A percentile compares a stretch with the other conserved stretches of the same genome.
Evolutionary conservation across 1,284 basidiomycete species (phyloP).

Genomic region (Ceraceosorus bombacis): DNA sequence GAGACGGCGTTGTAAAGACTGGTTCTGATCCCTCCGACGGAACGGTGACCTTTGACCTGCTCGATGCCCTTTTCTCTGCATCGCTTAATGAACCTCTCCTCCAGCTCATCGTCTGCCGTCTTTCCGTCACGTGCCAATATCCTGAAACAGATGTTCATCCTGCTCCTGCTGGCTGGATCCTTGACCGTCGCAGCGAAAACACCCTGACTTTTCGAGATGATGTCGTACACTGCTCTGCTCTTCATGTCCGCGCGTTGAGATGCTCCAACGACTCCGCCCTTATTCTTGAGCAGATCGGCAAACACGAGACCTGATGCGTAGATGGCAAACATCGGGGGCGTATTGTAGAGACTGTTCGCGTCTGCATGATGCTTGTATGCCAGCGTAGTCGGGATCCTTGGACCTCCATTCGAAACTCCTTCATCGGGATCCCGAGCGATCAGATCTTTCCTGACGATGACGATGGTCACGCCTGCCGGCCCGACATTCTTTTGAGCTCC

Average conservation of each 20-base stretch:
- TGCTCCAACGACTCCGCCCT: slow-evolving; percentile 61
- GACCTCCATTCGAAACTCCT: slow-evolving; percentile 51
- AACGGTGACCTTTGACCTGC: slow-evolving; percentile 39
- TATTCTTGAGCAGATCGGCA: slow-evolving; percentile 55
- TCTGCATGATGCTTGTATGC: slow-evolving; percentile 80
- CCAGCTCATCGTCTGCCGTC: slow-evolving; percentile 32
- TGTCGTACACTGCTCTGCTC: slow-evolving; percentile 30
- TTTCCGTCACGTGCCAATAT: slow-evolving; percentile 20
- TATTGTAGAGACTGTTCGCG: slow-evolving; percentile 80
- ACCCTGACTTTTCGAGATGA: slow-evolving; percentile 28
- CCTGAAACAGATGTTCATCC: slow-evolving; percentile 48
- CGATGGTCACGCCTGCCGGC: slow-evolving; percentile 82
- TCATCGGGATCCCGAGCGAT: slow-evolving; percentile 38
- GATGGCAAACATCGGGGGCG: slow-evolving; percentile 84
- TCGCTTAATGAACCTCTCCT: slow-evolving; percentile 33
- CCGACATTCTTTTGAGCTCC: slow-evolving; percentile 99
- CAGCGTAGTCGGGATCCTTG: slow-evolving; percentile 66
- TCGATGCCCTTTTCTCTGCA: slow-evolving; percentile 32
- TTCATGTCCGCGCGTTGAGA: slow-evolving; percentile 29
- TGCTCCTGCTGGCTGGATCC: slow-evolving; percentile 32
- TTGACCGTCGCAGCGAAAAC: slow-evolving; percentile 34
- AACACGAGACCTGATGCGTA: slow-evolving; percentile 87
- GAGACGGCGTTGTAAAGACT: slow-evolving; percentile 93
- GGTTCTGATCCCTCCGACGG: slow-evolving; percentile 62
- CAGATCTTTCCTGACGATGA: slow-evolving; percentile 87